phyloP scores from a whole-genome alignment of 495 filamentous ascomycete genomes.

The Podospora comata region DNA sequence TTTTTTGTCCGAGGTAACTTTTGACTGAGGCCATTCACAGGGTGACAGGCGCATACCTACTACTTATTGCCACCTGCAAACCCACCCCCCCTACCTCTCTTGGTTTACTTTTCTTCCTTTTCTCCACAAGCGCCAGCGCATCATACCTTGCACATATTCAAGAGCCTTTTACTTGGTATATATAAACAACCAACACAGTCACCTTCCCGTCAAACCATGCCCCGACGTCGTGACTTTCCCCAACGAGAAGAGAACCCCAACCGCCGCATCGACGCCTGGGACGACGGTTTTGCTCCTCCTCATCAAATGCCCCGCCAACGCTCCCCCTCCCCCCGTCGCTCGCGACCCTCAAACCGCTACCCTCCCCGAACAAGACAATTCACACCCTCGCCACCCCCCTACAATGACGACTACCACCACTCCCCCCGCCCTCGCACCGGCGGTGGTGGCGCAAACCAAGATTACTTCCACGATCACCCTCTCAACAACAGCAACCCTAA shows the following conservation, averaged over 20 bases:
- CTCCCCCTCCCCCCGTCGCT: conserved; percentile 10
- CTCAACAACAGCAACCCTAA: conserved; percentile 1
- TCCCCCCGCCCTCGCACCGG: background rate
- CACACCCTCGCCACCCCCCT: conserved; percentile 9
- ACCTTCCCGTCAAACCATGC: background rate
- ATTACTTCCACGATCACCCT: conserved; percentile 3
- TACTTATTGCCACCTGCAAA: background rate
- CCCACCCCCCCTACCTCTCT: background rate
- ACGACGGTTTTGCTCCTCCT: conserved; percentile 25
- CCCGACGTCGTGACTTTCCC: conserved; percentile 4
- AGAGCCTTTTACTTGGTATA: background rate
- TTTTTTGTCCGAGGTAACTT: background rate
- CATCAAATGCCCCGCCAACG: conserved; percentile 5
- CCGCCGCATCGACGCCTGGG: conserved; percentile 27
- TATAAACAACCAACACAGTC: background rate
- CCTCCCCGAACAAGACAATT: background rate
- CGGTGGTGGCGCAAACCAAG: background rate
- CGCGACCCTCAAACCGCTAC: background rate
- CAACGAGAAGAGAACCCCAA: conserved; percentile 20
- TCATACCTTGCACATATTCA: background rate
- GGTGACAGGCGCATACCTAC: background rate
- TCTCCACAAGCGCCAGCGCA: background rate
- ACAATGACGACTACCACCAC: background rate
- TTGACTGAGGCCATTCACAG: background rate
- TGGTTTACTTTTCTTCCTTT: background rate